Evolutionary conservation across 192 early-diverging fungal genomes (phyloP).

Genomic region (Coemansia sp.): DNA sequence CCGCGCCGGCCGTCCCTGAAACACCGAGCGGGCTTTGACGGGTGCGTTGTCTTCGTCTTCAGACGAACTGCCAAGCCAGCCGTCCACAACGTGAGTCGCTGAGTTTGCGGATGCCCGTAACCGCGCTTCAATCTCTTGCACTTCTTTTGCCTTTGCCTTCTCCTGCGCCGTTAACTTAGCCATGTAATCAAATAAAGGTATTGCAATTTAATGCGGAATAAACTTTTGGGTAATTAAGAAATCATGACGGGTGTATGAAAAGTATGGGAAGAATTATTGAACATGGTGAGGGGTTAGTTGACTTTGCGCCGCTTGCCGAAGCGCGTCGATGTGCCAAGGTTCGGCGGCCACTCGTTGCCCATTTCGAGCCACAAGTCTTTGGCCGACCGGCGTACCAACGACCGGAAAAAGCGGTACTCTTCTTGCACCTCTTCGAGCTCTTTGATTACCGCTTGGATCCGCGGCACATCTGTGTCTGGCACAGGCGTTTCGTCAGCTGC

Average conservation of each 20-base stretch:
- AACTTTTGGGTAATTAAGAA: background rate
- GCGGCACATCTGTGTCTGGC: constrained; percentile 1
- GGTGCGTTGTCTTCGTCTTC: constrained; percentile 11
- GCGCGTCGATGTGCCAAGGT: constrained; percentile 25
- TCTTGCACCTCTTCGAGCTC: constrained; percentile 44
- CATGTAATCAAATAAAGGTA: constrained; percentile 5
- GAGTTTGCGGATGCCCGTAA: constrained; percentile 45
- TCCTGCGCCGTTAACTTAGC: constrained; percentile 24
- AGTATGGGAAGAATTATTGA: background rate
- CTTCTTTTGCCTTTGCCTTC: constrained; percentile 32
- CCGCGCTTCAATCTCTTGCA: constrained; percentile 46
- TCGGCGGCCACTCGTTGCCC: constrained; percentile 52
- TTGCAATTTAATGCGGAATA: background rate
- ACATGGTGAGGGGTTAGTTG: background rate
- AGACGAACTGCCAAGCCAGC: constrained; percentile 21
- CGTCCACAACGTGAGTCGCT: constrained; percentile 33
- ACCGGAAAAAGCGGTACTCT: constrained; percentile 29
- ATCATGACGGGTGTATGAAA: background rate
- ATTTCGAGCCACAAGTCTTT: constrained; percentile 42
- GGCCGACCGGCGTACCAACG: constrained; percentile 33
- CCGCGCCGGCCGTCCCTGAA: constrained; percentile 41
- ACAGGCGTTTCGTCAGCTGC: background rate
- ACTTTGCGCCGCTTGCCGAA: constrained; percentile 46
- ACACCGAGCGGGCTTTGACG: constrained; percentile 32
- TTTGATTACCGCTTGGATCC: constrained; percentile 10